phyloP scores from a whole-genome alignment of 768 basidiomycete genomes.

The Myochromella boudieri region DNA sequence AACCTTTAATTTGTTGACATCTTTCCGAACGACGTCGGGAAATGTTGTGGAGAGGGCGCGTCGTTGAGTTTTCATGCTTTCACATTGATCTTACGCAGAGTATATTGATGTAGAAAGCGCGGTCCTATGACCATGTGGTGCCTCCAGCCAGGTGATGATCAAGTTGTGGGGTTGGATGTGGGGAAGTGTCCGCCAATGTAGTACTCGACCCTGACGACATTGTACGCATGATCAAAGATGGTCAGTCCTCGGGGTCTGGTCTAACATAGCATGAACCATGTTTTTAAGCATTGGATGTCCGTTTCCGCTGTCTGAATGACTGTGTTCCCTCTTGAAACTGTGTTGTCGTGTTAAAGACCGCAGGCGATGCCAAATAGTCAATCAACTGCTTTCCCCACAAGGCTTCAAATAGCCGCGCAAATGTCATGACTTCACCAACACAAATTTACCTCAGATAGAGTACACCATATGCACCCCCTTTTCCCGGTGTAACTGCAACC shows the following conservation, averaged over 20 bases:
- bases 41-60: slow-evolving; percentile 5
- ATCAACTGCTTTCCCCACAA: too few relatives aligned
- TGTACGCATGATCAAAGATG: slow-evolving; percentile 1
- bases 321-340: too few relatives aligned
- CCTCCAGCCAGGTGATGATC: slow-evolving; percentile 6
- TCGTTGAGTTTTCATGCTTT: slow-evolving; percentile 21
- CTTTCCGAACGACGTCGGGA: slow-evolving; percentile 1
- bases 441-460: too few relatives aligned
- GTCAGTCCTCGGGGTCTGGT: too few relatives aligned
- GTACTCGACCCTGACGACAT: slow-evolving; percentile 3
- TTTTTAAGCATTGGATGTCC: too few relatives aligned
- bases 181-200: background rate
- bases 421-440: background rate
- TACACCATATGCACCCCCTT: too few relatives aligned
- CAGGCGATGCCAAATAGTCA: too few relatives aligned
- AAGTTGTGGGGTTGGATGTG: background rate
- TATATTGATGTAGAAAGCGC: slow-evolving; percentile 14
- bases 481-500: background rate
- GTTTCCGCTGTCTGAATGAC: too few relatives aligned
- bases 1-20: background rate
- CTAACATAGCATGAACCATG: too few relatives aligned
- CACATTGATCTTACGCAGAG: slow-evolving; percentile 9
- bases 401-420: too few relatives aligned
- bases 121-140: slow-evolving; percentile 4
- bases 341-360: too few relatives aligned